Base-by-base conservation (phyloP, 768 basidiomycete genomes). In the Calocybe cyanea region DNA sequence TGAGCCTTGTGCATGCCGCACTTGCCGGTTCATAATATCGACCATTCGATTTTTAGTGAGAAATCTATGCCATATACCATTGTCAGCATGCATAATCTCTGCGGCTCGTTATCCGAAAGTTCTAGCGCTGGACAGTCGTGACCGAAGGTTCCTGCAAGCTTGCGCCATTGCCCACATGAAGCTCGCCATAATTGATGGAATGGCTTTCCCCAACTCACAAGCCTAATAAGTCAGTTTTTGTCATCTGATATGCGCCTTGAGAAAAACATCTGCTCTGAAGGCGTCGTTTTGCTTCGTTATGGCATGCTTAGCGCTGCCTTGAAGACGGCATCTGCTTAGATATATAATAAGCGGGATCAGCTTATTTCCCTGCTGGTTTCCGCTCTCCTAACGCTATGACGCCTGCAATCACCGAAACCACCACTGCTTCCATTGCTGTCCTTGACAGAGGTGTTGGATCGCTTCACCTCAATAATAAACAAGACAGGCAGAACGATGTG, bases 261-360 rank as follows among this genome's bases (percentile, higher is more conserved):
- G 7, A 38, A 38, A 19, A 15, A 11, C n/a, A 28, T 28, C 25
- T 3, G 30, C 37, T 32, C 23, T 32, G 17, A 49, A 43, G 48
- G 31, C 48, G 48, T 43, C 48, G 48, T 43, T 33, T 39, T 43
- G 48, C 38, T 39, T 49, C 21, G 21, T 7, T 38, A 49, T 49
- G 36, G 19, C 48, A 43, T 44, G 42, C 35, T 49, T 39, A 3
- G 19, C 19, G 15, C 17, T 6, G 39, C 28, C 44, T 40, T 32
- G 33, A 9, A 17, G 34, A 6, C 17, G 34, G 13, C 30, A 38
- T 10, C 31, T 8, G 7, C 14, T 23, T 20, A 20, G 25, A 15
- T 23, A 41, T 40, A 41, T 41, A 47, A 40, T 10, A 30, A 31
- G 23, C 10, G 2, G 13, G 23, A 7, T n/a, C 25, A 9, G n/a